These are phyloP conservation scores for Globisporangium radiosum DNA, from an alignment of 352 stramenopile genomes.

Conservation along the genomic window DNA sequence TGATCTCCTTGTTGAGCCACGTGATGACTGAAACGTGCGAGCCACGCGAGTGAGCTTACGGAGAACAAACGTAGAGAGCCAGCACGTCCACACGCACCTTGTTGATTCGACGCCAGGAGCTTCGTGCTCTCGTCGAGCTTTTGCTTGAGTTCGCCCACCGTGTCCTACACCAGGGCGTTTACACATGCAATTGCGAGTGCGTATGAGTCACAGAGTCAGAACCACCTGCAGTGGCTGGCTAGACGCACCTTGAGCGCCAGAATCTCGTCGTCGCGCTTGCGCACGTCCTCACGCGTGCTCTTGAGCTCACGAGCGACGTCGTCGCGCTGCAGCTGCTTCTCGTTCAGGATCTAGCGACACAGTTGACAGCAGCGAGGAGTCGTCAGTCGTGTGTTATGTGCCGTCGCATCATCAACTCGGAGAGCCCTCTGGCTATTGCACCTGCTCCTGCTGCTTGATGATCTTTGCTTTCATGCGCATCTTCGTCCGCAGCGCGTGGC, in stretches of 20 bases:
- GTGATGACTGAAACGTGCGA: slow-evolving; percentile 56
- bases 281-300: slow-evolving; percentile 54
- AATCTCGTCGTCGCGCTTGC: slow-evolving; percentile 66
- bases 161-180: slow-evolving; percentile 20
- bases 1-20: slow-evolving; percentile 91
- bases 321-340: slow-evolving; percentile 72
- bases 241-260: slow-evolving; percentile 39
- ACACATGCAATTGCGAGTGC: too few relatives aligned
- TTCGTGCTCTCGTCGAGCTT: slow-evolving; percentile 88
- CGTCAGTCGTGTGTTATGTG: background rate
- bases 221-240: too few relatives aligned
- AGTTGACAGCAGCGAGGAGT: background rate
- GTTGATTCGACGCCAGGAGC: slow-evolving; percentile 81
- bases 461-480: slow-evolving; percentile 87
- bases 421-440: slow-evolving; percentile 6
- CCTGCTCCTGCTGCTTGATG: slow-evolving; percentile 85
- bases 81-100: slow-evolving; percentile 37
- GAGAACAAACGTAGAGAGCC: background rate
- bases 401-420: background rate
- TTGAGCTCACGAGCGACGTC: slow-evolving; percentile 60
- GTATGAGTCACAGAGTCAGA: too few relatives aligned
- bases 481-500: slow-evolving; percentile 65
- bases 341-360: slow-evolving; percentile 45
- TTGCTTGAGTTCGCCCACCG: slow-evolving; percentile 64
- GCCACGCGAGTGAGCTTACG: background rate